Evolutionary conservation across 805 yeast genomes (phyloP), one percentile per base, ranked within the genome.

Genomic region (Candida ascalaphidarum): DNA sequence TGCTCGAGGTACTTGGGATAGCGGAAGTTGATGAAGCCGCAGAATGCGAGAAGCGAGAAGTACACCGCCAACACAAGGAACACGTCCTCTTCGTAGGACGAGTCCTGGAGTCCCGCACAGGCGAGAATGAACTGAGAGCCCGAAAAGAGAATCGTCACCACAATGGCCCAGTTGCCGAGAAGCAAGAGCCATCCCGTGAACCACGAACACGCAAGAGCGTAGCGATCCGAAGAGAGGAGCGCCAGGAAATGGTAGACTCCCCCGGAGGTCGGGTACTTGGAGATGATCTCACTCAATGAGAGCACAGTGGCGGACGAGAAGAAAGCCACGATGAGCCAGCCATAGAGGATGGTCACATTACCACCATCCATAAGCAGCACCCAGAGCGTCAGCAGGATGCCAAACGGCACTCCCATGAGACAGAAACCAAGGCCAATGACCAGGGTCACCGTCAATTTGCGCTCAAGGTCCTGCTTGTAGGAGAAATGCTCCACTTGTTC

Each of bases 381-480:
- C 44, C 78, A 74, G 48, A 82, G 61, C 1, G 86, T 80, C 3
- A 84, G 74, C 7, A 85, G 74, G 41, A 82, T 66, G 1, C 89
- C 86, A 41, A 81, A 67, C 0, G 88, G 89, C 0, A 84, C 88
- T 23, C 84, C 82, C 88, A 82, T 80, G 18, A 82, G 55, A 1
- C 86, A 75, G 47, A 82, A 81, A 0, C 92, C 89, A 14, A 82
- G 56, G 4, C 92, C 94, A 14, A 82, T 71, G 25, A 82, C 73
- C 0, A 88, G 77, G 1, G 74, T 60, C 8, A 79, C 77, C 0
- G 83, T 76, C 31, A 81, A 62, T 35, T 78, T 75, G 40, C 84
- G 65, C 34, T 73, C 74, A 34, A 82, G 56, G 25, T 77, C 81
- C 46, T 79, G 86, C 39, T 78, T 77, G 48, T 82, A 81, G 31